Base-by-base conservation (phyloP, 208 protist genomes). In the Acanthamoeba healyi region DNA sequence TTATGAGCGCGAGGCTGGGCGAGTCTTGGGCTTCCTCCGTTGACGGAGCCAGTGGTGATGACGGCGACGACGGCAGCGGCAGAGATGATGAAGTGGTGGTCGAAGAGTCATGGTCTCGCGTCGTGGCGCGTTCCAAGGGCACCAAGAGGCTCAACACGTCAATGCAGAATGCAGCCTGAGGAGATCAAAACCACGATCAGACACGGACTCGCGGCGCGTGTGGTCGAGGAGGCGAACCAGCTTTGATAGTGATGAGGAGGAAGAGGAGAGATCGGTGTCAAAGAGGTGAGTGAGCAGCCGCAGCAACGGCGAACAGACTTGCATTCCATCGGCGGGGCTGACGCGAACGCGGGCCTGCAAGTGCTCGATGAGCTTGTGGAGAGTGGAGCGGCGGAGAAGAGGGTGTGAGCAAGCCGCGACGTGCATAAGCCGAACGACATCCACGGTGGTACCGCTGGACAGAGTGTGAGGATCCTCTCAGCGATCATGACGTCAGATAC, bases 261-360 rank as follows among this genome's bases (percentile, higher is more conserved):
- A 77, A 9, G 67, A 77, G 9, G 34, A 42, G 19, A 42, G n/a
- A 1, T 77, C 17, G 34, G n/a, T 26, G 7, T 44, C 38, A 17
- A 77, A 77, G 36, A 77, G 67, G 38, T 77, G 67, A 6, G 34
- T 32, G 34, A 77, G 67, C 36, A 77, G 67, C 36, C 67, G 29
- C 19, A 44, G 10, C 29, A 77, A 36, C 29, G 67, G 44, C 3
- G 67, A 44, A 26, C 67, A 26, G 10, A 19, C n/a, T 12, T 36
- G 67, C 34, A 77, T 32, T 2, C 12, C 38, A 77, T 34, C 26
- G 26, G 32, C 29, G 63, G 14, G 63, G 9, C 36, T 12, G 26
- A 38, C 6, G 7, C 36, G 63, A 40, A 19, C 7, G 7, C 26
- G 63, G 9, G 14, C 29, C 63, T 12, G 29, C 15, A 70, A 0